phyloP scores from a whole-genome alignment of 768 basidiomycete species.

The Suillus discolor region DNA sequence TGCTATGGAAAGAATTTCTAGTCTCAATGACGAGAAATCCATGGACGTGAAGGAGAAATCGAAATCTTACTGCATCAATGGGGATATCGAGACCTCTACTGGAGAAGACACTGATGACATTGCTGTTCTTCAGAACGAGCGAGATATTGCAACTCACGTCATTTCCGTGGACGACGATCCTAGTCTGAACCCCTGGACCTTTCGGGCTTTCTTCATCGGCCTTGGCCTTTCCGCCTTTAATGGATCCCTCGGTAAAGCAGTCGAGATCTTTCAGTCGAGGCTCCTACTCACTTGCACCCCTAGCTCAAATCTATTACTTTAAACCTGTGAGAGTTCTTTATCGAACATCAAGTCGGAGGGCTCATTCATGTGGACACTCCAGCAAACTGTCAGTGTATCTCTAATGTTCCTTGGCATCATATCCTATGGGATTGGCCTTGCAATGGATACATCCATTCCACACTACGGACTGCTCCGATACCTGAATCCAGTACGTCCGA shows the following conservation, averaged over 20 bases:
- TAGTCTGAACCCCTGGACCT: constrained; percentile 33
- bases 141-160: constrained; percentile 43
- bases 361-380: neutral
- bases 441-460: constrained; percentile 48
- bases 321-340: constrained; percentile 44
- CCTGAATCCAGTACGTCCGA: constrained; percentile 46
- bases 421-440: constrained; percentile 50
- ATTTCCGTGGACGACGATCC: constrained; percentile 40
- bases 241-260: constrained; percentile 44
- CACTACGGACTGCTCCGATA: constrained; percentile 45
- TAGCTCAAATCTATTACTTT: constrained; percentile 64
- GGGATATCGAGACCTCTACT: constrained; percentile 34
- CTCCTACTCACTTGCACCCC: constrained; percentile 8
- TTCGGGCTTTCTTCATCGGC: constrained; percentile 55
- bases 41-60: constrained; percentile 26
- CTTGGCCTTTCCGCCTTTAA: constrained; percentile 55
- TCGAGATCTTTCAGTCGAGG: constrained; percentile 9
- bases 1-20: constrained; percentile 1
- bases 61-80: constrained; percentile 32
- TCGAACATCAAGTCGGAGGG: neutral
- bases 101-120: constrained; percentile 13
- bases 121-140: too few relatives aligned
- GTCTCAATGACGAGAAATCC: constrained; percentile 21
- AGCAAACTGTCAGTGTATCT: constrained; percentile 57
- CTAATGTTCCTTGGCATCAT: constrained; percentile 56